Evolutionary conservation across 768 basidiomycete genomes (phyloP), one percentile per base, ranked within the genome.

Genomic region (Boletus coccyginus): DNA sequence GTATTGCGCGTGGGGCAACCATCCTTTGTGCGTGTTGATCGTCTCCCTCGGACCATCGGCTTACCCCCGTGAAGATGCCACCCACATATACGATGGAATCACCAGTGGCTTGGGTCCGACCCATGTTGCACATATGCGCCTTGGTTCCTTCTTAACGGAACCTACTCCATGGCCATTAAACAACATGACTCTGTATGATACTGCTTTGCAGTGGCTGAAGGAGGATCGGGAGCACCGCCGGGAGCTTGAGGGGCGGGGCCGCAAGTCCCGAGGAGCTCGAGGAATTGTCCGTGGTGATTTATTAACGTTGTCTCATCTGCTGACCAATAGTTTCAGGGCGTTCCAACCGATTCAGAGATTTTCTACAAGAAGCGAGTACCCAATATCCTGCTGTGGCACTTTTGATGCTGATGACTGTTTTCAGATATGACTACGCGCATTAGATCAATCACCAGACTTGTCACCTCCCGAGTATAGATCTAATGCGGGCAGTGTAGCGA

Each of bases 51-150:
- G 49, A 35, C 24, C 39, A 29, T 27, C 53, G 11, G 52, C 59
- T 65, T 46, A 63, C 31, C 19, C 29, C 4, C 21, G 24, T 38
- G 19, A 63, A 94, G 92, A 97, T 74, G 94, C 95, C 12, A 98
- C 95, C 1, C 97, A 99, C 71, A 97, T 99, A 64, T 97, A 94
- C 61, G 96, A 98, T 69, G 96, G 95, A 12, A 73, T 98, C 32
- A 82, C 83, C 3, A 39, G 32, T 7, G 31, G 55, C 65, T 72
- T 80, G n/a, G 98, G 96, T 76, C 96, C 97, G 5, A 98, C 95
- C 1, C 92, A 96, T 66, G 78, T 98, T 57, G 85, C 86, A 6
- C 97, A 98, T 68, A 89, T 99, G 86, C 85, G 89, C 27, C 79
- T 94, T 46, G 97, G 97, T 5, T 74, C 77, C 13, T 84, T 94